Percentiles rank a stretch among this genome's conserved stretches.
phyloP scores from a whole-genome alignment of 2,329 filamentous ascomycete genomes.

The Diaporthe citri region DNA sequence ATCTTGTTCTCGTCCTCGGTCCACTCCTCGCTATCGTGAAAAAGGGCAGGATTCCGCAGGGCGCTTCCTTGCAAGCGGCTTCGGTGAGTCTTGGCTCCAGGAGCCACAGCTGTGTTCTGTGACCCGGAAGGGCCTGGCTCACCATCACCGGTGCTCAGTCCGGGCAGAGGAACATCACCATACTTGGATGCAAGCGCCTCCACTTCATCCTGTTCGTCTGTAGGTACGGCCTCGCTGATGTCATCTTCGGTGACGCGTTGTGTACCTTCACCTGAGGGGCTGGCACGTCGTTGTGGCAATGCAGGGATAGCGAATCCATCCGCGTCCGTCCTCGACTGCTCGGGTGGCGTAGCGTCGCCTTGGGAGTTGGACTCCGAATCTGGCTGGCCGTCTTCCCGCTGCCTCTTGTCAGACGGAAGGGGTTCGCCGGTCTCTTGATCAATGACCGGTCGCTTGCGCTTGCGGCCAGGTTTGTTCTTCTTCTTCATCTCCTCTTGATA shows the following conservation, averaged over 20 bases:
- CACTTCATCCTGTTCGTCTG: constrained; percentile 43
- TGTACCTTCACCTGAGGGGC: neutral
- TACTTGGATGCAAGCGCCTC: constrained; percentile 57
- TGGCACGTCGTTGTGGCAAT: constrained; percentile 51
- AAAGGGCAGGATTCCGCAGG: constrained; percentile 42
- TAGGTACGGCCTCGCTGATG: constrained; percentile 35
- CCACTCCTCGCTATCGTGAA: constrained; percentile 59
- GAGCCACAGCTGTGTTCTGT: neutral
- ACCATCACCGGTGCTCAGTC: neutral
- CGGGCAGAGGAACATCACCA: constrained; percentile 50
- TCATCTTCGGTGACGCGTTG: constrained; percentile 48
- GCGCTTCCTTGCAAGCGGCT: constrained; percentile 37
- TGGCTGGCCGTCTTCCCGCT: constrained; percentile 1
- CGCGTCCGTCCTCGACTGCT: constrained; percentile 61
- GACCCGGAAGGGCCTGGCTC: neutral
- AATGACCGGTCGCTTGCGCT: constrained; percentile 57
- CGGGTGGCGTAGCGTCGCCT: constrained; percentile 50
- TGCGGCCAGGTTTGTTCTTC: constrained; percentile 52
- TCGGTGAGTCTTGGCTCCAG: constrained; percentile 39
- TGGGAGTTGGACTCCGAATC: neutral
- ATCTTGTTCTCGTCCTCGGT: constrained; percentile 73
- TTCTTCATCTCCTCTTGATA: constrained; percentile 67
- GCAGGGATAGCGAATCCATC: constrained; percentile 78
- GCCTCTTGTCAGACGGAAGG: constrained; percentile 44
- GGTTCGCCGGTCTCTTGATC: constrained; percentile 48